These are phyloP conservation scores for Spongospora subterranea DNA, from an alignment of 208 protist genomes.

Conservation along the genomic window DNA sequence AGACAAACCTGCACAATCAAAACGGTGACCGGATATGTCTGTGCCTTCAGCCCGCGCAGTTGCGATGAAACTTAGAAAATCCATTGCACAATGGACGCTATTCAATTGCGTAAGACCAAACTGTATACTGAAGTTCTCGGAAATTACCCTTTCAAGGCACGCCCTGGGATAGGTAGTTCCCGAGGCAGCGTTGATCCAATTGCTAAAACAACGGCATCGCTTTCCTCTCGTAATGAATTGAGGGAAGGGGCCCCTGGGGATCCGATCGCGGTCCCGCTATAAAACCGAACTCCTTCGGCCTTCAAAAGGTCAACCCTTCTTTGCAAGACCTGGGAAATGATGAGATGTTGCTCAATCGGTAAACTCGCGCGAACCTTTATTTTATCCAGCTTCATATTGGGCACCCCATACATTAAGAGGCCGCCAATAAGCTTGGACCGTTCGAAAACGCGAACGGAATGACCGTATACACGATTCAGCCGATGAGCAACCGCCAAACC, in stretches of 20 bases:
- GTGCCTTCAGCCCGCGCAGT: constrained; percentile 60
- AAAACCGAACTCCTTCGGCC: constrained; percentile 74
- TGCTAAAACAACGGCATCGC: constrained; percentile 77
- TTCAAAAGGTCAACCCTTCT: constrained; percentile 75
- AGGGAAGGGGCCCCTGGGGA: too few species aligned
- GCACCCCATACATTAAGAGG: constrained; percentile 82
- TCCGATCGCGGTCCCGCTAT: constrained; percentile 65
- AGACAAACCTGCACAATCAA: too few species aligned
- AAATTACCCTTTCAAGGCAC: constrained; percentile 71
- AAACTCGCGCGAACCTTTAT: constrained; percentile 59
- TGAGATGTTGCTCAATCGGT: constrained; percentile 38
- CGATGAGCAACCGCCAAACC: constrained; percentile 80
- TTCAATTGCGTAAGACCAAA: neutral
- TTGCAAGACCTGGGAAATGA: constrained; percentile 66
- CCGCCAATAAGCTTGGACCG: constrained; percentile 77
- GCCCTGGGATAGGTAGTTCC: constrained; percentile 76
- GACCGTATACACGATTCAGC: constrained; percentile 78
- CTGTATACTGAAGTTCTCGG: neutral
- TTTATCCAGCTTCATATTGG: constrained; percentile 78
- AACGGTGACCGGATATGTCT: too few species aligned
- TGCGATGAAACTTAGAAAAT: constrained; percentile 74
- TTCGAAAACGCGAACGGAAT: constrained; percentile 82
- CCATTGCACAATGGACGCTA: constrained; percentile 80
- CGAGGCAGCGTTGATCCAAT: constrained; percentile 76
- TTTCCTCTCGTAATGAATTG: constrained; percentile 63